Conservation (phyloP, 805 yeast genomes). For the Yamadazyma paraphyllophila region DNA sequence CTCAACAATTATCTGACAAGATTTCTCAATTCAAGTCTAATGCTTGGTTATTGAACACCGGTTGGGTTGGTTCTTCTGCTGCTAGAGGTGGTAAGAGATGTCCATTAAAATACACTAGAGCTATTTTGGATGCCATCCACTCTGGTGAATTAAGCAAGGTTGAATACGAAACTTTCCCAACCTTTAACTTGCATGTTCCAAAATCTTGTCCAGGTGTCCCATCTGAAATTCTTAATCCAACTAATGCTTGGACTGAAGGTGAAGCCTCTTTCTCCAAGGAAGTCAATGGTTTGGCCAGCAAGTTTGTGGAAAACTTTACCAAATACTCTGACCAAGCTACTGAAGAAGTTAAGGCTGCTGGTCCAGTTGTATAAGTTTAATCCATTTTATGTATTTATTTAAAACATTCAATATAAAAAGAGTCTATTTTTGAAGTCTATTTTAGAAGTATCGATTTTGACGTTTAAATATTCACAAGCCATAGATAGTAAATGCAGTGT, state of each 20-base stretch:
- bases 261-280: constrained; percentile 37
- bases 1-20: constrained; percentile 92
- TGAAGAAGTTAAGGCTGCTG: constrained; percentile 86
- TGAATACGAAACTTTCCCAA: constrained; percentile 80
- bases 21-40: constrained; percentile 82
- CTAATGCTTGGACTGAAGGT: constrained; percentile 67
- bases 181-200: constrained; percentile 87
- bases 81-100: constrained; percentile 95
- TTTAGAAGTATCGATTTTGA: too few relatives aligned
- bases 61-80: constrained; percentile 96
- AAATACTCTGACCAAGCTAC: constrained; percentile 83
- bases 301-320: constrained; percentile 83
- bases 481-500: too few relatives aligned
- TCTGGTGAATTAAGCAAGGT: constrained; percentile 80
- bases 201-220: constrained; percentile 82
- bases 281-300: constrained; percentile 60
- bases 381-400: background rate
- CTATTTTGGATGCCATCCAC: constrained; percentile 91
- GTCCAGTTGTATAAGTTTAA: constrained; percentile 53
- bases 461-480: too few relatives aligned
- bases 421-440: too few relatives aligned
- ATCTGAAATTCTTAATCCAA: constrained; percentile 78
- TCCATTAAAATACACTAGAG: constrained; percentile 96
- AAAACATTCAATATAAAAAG: background rate
- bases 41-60: constrained; percentile 97